phyloP scores from a whole-genome alignment of 2,329 filamentous ascomycete genomes.

The Tothia fuscella region DNA sequence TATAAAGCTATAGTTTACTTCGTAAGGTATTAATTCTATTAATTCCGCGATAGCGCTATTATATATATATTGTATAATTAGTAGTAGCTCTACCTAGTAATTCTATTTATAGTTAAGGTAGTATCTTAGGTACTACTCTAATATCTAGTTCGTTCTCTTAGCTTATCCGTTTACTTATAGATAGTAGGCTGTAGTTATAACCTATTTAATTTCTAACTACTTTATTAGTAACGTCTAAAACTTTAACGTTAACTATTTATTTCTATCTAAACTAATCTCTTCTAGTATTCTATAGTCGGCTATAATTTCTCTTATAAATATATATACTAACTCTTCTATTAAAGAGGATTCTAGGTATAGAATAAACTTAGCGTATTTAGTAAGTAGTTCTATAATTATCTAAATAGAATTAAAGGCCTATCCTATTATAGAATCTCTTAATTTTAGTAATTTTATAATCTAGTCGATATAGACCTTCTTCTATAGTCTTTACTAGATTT shows the following conservation, averaged over 20 bases:
- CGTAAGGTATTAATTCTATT: background rate
- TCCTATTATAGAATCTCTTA: background rate
- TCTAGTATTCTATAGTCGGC: conserved; percentile 10
- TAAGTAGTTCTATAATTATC: conserved; percentile 10
- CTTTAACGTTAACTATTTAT: conserved; percentile 12
- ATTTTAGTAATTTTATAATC: conserved; percentile 2
- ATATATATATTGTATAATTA: conserved; percentile 12
- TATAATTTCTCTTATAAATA: conserved; percentile 11
- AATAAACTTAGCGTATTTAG: conserved; percentile 11
- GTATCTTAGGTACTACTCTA: conserved; percentile 13
- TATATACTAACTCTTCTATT: background rate
- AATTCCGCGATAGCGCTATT: conserved; percentile 10
- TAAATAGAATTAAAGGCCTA: conserved; percentile 3
- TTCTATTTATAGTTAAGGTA: conserved; percentile 14
- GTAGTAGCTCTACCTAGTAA: conserved; percentile 12
- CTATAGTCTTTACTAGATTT: conserved; percentile 12
- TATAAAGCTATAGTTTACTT: conserved; percentile 1
- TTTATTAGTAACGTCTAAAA: conserved; percentile 13
- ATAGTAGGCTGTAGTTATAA: conserved; percentile 16
- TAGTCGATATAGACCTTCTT: conserved; percentile 15
- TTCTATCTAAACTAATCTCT: conserved; percentile 12
- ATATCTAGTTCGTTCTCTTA: conserved; percentile 12
- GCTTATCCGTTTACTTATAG: conserved; percentile 15
- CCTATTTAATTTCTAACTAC: conserved; percentile 8
- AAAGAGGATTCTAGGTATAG: background rate